Evolutionary conservation across 495 filamentous ascomycete genomes (phyloP), one percentile per base, ranked within the genome.

Genomic region (Aspergillus sclerotioniger): DNA sequence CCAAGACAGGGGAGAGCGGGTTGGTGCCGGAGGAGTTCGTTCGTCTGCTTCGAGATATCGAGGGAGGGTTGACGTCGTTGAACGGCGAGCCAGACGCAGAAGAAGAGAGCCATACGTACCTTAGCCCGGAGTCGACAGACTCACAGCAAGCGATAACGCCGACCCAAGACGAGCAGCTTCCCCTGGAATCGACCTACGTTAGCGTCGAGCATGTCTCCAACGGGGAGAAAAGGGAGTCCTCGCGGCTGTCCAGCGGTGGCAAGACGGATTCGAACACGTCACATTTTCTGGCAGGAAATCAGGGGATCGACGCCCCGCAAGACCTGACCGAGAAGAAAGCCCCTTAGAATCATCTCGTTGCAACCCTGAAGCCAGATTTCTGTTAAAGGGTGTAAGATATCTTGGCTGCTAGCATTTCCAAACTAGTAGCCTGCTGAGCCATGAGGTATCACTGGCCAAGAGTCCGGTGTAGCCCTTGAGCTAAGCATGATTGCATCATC

Each of bases 1-100:
- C 94, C n/a, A 90, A 86, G 68, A 96, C 91, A 3, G 90, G 87
- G 4, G 87, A 90, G 69, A 84, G 89, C 59, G 94, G 94, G 3
- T 80, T 98, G 43, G 94, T 98, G 1, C 94, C 94, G 8, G 94
- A 98, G 71, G 91, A 96, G 72, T 98, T 98, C 68, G 94, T 98
- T 52, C 87, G 94, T 8, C 81, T 98, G 21, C 80, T 98, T 57
- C 87, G 92, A 25, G 93, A 98, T 64, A 94, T 98, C 53, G 90
- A 94, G 68, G 91, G 83, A 29, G 85, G 80, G 5, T 75, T 77
- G 69, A 77, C 68, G 41, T 79, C 75, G 52, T 64, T 82, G 62
- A 77, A 78, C 41, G 77, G 69, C 12, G 78, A 81, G 19, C 53
- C 64, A 8, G 61, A 62, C 9, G 44, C 53, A 8, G 72, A 73